phyloP scores from a whole-genome alignment of 257 asterid species.

The Schizonepeta tenuifolia region DNA sequence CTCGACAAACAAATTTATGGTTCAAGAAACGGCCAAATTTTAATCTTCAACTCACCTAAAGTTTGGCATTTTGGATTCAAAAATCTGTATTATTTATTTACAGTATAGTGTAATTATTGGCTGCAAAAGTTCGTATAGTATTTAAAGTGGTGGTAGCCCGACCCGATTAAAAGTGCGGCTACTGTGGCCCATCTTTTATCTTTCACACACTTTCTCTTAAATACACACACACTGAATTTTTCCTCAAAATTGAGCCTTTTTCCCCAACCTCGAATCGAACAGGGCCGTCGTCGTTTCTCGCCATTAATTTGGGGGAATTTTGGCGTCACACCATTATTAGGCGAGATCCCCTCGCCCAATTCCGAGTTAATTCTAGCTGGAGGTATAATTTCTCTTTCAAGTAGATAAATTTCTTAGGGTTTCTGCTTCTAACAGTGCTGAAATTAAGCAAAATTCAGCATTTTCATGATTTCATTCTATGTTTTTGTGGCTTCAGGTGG shows the following conservation, averaged over 20 bases:
- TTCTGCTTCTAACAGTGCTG: slow-evolving; percentile 15
- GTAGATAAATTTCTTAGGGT: slow-evolving; percentile 26
- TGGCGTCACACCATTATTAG: not conserved
- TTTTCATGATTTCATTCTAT: not conserved
- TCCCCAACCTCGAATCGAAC: slow-evolving; percentile 25
- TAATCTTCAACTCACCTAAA: too few species aligned
- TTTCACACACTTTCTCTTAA: slow-evolving; percentile 11
- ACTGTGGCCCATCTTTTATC: slow-evolving; percentile 23
- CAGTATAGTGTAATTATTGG: not conserved
- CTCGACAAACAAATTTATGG: too few species aligned
- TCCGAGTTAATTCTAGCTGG: slow-evolving; percentile 10
- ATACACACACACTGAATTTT: slow-evolving; percentile 1
- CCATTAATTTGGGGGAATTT: slow-evolving; percentile 26
- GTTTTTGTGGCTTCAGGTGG: slow-evolving; percentile 19
- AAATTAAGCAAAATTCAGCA: not conserved
- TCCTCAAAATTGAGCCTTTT: slow-evolving; percentile 27
- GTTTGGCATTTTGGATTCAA: too few species aligned
- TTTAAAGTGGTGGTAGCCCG: slow-evolving; percentile 1
- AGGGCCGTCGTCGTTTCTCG: slow-evolving; percentile 23
- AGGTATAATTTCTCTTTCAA: slow-evolving; percentile 18
- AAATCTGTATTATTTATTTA: too few species aligned
- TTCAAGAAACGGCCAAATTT: too few species aligned
- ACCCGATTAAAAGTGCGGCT: slow-evolving; percentile 15
- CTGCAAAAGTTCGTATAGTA: not conserved
- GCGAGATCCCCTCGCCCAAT: slow-evolving; percentile 24